A percentile compares a stretch with the other conserved stretches of the same genome.
Evolutionary conservation across 2,329 filamentous ascomycete genomes (phyloP).

Genomic region (Dactylellina leptospora): DNA sequence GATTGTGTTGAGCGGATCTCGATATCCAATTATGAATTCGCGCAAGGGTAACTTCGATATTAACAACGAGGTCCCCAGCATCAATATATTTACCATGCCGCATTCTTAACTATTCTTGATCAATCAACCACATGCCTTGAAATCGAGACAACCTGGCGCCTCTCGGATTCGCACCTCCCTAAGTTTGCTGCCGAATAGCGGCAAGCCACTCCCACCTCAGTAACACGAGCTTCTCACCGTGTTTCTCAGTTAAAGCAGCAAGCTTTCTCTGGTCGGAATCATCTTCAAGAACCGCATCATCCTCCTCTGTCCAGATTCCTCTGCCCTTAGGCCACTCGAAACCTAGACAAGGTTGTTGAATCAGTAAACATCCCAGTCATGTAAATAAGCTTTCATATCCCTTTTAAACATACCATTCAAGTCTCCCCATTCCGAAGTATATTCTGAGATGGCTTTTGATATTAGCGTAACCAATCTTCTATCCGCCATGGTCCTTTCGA

Average conservation of each 20-base stretch:
- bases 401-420: conserved; percentile 1
- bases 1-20: too few species aligned
- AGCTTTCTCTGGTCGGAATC: neutral
- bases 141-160: too few species aligned
- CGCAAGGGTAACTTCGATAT: too few species aligned
- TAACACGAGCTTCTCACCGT: conserved; percentile 12
- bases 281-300: conserved; percentile 17
- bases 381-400: neutral
- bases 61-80: too few species aligned
- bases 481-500: conserved; percentile 25
- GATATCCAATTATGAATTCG: too few species aligned
- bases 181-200: neutral
- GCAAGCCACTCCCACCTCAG: conserved; percentile 19
- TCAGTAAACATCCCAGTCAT: neutral
- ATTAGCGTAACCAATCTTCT: conserved; percentile 12
- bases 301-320: conserved; percentile 33
- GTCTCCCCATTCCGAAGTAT: neutral
- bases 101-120: too few species aligned
- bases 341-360: conserved; percentile 2
- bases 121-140: too few species aligned
- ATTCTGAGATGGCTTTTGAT: neutral
- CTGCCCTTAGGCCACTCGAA: conserved; percentile 19
- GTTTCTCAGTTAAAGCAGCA: neutral
- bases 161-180: neutral
- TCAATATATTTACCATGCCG: too few species aligned